Percentiles rank a stretch among this genome's conserved stretches.
These are phyloP conservation scores for Escallonia rubra DNA, from an alignment of 129 eudicot species.

Conservation along the genomic window DNA sequence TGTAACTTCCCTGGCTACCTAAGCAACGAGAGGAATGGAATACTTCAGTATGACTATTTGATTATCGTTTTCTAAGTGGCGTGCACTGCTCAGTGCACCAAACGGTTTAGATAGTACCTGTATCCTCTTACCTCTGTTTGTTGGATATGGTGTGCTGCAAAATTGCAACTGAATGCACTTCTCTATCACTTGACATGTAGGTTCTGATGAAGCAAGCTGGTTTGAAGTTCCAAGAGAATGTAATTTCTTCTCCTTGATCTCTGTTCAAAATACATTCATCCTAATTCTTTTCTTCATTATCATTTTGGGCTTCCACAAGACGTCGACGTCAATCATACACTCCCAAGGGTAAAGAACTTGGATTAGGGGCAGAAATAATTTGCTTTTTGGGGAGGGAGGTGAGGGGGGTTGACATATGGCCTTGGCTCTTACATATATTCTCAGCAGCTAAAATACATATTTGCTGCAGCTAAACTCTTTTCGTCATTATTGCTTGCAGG, in stretches of 20 bases:
- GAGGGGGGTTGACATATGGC: no score
- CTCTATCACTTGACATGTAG: slow-evolving; percentile 30
- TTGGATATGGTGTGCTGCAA: not conserved
- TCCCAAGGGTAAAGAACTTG: no score
- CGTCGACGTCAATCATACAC: no score
- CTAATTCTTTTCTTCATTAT: not conserved
- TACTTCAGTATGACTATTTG: no score
- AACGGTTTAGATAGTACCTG: not conserved
- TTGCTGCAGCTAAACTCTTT: not conserved
- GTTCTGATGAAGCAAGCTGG: slow-evolving; percentile 95
- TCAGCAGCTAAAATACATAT: not conserved
- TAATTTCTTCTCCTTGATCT: slow-evolving; percentile 22
- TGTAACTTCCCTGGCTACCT: no score
- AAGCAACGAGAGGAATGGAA: no score
- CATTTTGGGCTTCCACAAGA: no score
- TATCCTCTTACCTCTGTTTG: not conserved
- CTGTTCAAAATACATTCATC: not conserved
- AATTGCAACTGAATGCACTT: not conserved
- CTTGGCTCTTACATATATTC: no score
- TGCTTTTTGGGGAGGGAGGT: no score
- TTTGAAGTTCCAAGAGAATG: slow-evolving; percentile 81
- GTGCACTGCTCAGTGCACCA: no score
- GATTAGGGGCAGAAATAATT: no score
- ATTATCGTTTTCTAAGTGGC: no score
- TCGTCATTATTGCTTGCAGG: slow-evolving; percentile 31